These are phyloP conservation scores for Aspergillus felis DNA, from an alignment of 2,329 filamentous ascomycete genomes.

Conservation along the genomic window DNA sequence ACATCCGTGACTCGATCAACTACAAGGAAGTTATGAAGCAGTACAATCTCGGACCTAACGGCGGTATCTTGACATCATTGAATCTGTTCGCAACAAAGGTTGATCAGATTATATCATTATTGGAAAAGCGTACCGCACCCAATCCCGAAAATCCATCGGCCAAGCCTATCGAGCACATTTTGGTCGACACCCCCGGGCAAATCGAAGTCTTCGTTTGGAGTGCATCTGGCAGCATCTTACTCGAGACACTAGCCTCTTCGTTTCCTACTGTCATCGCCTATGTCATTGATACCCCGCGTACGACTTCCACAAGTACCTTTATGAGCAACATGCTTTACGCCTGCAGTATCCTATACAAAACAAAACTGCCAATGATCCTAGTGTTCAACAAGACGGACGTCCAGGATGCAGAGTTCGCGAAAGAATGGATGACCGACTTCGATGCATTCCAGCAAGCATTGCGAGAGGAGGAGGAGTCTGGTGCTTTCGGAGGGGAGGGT, in stretches of 20 bases:
- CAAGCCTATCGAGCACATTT: constrained; percentile 71
- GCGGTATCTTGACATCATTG: constrained; percentile 89
- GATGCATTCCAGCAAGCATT: constrained; percentile 90
- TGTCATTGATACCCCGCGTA: constrained; percentile 93
- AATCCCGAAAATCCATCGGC: constrained; percentile 42
- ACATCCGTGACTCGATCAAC: constrained; percentile 97
- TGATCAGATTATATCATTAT: constrained; percentile 82
- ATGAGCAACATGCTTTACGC: constrained; percentile 99
- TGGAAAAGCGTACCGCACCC: constrained; percentile 80
- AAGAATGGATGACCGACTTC: constrained; percentile 99
- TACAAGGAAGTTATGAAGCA: constrained; percentile 99
- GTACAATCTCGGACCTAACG: constrained; percentile 95
- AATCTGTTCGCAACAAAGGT: constrained; percentile 98
- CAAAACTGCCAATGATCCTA: constrained; percentile 94
- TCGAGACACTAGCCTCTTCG: constrained; percentile 85
- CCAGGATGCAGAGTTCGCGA: constrained; percentile 83
- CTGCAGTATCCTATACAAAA: constrained; percentile 98
- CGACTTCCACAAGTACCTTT: constrained; percentile 89
- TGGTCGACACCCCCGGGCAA: constrained; percentile 94
- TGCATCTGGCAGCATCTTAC: constrained; percentile 86
- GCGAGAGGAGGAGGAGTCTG: constrained; percentile 71
- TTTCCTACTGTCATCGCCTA: constrained; percentile 98
- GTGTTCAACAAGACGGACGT: constrained; percentile 99
- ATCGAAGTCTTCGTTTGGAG: constrained; percentile 99
- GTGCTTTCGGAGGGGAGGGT: constrained; percentile 69